A percentile compares a stretch with the other conserved stretches of the same genome.
These are phyloP conservation scores for Diospyros lotus DNA, from an alignment of 148 eudicot species.

Conservation along the genomic window DNA sequence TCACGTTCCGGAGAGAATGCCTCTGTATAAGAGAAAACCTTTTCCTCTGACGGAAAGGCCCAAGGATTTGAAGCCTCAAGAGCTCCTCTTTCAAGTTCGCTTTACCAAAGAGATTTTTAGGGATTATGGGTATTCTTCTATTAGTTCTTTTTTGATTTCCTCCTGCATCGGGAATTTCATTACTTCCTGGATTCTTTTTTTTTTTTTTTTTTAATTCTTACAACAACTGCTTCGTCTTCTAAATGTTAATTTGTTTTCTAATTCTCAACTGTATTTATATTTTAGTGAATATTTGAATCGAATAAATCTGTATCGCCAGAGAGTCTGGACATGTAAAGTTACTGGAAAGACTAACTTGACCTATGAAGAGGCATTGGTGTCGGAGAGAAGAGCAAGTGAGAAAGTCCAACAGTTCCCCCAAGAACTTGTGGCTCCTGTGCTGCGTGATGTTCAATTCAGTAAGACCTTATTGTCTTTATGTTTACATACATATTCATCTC, in stretches of 20 bases:
- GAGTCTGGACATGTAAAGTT: slow-evolving; percentile 87
- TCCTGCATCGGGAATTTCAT: not conserved
- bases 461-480: slow-evolving; percentile 20
- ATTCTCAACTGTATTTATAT: slow-evolving; percentile 19
- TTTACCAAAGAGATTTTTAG: slow-evolving; percentile 85
- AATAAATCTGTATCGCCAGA: slow-evolving; percentile 70
- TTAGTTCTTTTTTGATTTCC: not conserved
- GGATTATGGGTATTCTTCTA: slow-evolving; percentile 65
- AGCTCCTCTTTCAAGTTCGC: slow-evolving; percentile 74
- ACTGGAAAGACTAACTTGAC: slow-evolving; percentile 81
- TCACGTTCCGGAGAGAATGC: slow-evolving; percentile 40
- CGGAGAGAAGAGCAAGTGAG: slow-evolving; percentile 71
- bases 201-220: slow-evolving; percentile 2
- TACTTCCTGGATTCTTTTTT: not conserved
- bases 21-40: slow-evolving; percentile 74
- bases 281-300: slow-evolving; percentile 83
- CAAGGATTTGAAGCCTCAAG: slow-evolving; percentile 59
- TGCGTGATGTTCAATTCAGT: slow-evolving; percentile 83
- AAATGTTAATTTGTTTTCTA: slow-evolving; percentile 8
- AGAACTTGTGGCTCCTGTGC: slow-evolving; percentile 61
- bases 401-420: slow-evolving; percentile 74
- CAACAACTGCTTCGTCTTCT: not conserved
- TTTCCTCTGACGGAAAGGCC: slow-evolving; percentile 64
- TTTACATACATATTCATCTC: slow-evolving; percentile 4
- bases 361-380: slow-evolving; percentile 88